Base-by-base conservation (phyloP, 495 filamentous ascomycete genomes). In the Penicillium arizonense region DNA sequence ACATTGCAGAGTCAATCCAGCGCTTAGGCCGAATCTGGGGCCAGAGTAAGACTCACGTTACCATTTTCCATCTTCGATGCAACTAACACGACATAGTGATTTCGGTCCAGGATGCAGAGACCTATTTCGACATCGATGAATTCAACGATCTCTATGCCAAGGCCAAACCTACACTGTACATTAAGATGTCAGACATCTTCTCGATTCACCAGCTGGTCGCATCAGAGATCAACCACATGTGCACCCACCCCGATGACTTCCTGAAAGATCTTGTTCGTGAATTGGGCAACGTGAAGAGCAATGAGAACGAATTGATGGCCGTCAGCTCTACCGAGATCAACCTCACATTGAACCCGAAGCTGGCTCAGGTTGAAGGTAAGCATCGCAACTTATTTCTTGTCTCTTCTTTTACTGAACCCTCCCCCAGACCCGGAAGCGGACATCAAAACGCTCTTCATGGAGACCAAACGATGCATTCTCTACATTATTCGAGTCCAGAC, bases 181-280 rank as follows among this genome's bases (percentile, higher is more conserved):
- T 99, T 71, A 99, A 99, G 71, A 91, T 97, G 86, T 82, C 88
- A 13, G 94, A 99, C 68, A 90, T 99, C 52, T 97, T 97, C 69
- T 88, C 95, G 18, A 91, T 99, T 50, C 94, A 99, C 62, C 89
- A 87, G 44, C 82, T 97, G 33, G 81, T 97, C 39, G 84, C 89
- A 26, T 79, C 85, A 18, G 89, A 97, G 57, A 80, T 95, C 33
- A 73, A 88, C 8, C 69, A 73, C 53, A 81, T 97, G 44, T 93
- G 88, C 62, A 86, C 87, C 4, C 82, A 75, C 53, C 82, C 86
- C 44, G 95, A 96, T 55, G 94, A 97, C 65, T 83, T 90, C 53
- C 79, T 99, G 47, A 88, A 90, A 54, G 94, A 97, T 69, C 86
- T 96, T 49, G 81, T 97, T 48, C 84, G 89, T 43, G 95, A 97